Evolutionary conservation across 2,329 filamentous ascomycete species (phyloP), one percentile per base, ranked within the genome.

Genomic region (Aspergillus luchuensis): DNA sequence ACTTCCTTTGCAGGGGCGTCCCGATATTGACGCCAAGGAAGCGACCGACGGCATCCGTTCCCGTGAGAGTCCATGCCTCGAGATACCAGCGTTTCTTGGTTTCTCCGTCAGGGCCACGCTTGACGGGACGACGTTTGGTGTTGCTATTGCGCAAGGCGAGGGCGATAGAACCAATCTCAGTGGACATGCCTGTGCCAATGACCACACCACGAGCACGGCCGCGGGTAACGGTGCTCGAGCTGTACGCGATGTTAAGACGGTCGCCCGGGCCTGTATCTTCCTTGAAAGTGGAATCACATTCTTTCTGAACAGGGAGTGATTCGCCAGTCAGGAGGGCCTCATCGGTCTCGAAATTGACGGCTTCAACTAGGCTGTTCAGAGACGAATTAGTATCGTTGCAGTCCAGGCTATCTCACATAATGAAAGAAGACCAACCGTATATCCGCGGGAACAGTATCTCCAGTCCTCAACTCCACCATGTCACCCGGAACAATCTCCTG

Each of bases 261-360:
- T 88, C 85, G 38, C 85, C 85, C 30, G 84, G 82, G 2, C 86
- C 83, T 19, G 84, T 83, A 10, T 84, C 82, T 2, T 73, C 70
- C 5, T 78, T 74, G 63, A 86, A 86, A 6, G 68, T 68, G 2
- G 63, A 60, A 6, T 77, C 71, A 30, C 76, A 74, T 56, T 84
- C 79, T 76, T 88, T 84, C 68, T 78, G 80, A 0, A 88, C 84
- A 10, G 86, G 85, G 6, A 87, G 73, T 15, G 86, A 85, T 73
- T 88, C 86, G 55, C 86, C 86, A 8, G 86, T 88, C 25, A 88
- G 78, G 43, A 88, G 81, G 10, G 85, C 83, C 70, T 88, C 86
- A 63, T 96, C 91, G 61, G 89, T 90, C 63, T 90, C 89, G 63
- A 93, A 81, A 73, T 94, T 93, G 76, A 92, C 86, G 52, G 83